These are phyloP conservation scores for Coccomyxa sp. DNA, from an alignment of 139 green algal species.

Conservation along the genomic window DNA sequence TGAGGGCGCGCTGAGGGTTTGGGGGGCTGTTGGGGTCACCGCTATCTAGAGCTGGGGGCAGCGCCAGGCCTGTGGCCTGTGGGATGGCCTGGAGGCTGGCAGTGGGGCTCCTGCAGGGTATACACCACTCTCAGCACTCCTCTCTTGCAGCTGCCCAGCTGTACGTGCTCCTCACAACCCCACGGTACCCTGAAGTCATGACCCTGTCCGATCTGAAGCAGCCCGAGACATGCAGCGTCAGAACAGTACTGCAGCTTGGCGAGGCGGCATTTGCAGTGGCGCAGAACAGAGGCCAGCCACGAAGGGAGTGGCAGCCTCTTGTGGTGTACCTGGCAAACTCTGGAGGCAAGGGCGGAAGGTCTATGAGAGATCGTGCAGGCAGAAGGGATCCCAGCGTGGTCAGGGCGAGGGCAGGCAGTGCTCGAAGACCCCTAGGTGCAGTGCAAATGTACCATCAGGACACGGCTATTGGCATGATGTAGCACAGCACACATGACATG, in stretches of 20 bases:
- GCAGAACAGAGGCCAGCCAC: too few species aligned
- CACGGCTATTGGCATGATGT: too few species aligned
- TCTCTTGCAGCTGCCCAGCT: too few species aligned
- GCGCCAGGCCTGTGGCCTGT: not conserved
- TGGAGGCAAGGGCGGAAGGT: constrained; percentile 1
- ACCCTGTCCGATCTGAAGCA: not conserved
- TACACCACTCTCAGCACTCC: too few species aligned
- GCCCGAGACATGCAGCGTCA: not conserved
- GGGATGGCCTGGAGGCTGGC: not conserved
- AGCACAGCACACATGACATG: too few species aligned
- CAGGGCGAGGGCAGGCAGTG: too few species aligned
- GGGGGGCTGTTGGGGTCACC: not conserved
- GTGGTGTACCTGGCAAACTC: not conserved
- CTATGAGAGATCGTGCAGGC: not conserved
- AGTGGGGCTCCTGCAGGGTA: not conserved
- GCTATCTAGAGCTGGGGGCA: not conserved
- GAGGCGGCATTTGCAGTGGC: not conserved
- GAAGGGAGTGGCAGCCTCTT: not conserved
- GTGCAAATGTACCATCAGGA: too few species aligned
- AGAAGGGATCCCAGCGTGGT: too few species aligned
- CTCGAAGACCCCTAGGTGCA: too few species aligned
- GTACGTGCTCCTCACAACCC: too few species aligned
- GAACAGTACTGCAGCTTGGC: too few species aligned
- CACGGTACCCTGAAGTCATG: too few species aligned
- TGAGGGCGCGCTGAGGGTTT: not conserved